These are phyloP conservation scores for Pholiota adiposa DNA, from an alignment of 1,284 basidiomycete species.

Conservation along the genomic window DNA sequence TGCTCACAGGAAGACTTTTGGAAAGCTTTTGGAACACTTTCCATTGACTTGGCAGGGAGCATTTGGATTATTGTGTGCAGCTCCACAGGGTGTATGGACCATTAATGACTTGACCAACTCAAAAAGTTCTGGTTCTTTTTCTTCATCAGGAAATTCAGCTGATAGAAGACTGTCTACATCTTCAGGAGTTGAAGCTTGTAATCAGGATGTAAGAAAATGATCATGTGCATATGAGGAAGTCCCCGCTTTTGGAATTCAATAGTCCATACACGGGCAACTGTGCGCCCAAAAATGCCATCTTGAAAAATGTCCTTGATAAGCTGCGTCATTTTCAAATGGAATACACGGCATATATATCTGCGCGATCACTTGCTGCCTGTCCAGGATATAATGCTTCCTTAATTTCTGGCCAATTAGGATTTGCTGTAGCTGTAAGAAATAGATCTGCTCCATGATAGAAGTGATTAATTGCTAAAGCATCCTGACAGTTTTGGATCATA, in stretches of 20 bases:
- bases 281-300: background rate
- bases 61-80: slow-evolving; percentile 6
- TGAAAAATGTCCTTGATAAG: background rate
- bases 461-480: too few relatives aligned
- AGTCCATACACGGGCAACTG: background rate
- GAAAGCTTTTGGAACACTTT: background rate
- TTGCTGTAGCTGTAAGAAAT: too few relatives aligned
- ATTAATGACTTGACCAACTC: slow-evolving; percentile 36
- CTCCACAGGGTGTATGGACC: slow-evolving; percentile 51
- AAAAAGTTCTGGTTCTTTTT: slow-evolving; percentile 39
- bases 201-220: background rate
- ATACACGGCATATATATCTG: too few relatives aligned
- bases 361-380: too few relatives aligned
- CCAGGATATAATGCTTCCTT: too few relatives aligned
- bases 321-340: too few relatives aligned
- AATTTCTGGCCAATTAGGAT: too few relatives aligned
- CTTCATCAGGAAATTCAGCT: slow-evolving; percentile 44
- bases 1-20: slow-evolving; percentile 31
- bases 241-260: slow-evolving; percentile 11
- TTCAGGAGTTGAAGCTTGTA: slow-evolving; percentile 13
- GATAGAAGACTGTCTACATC: background rate
- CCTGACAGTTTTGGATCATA: too few relatives aligned
- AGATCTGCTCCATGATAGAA: too few relatives aligned
- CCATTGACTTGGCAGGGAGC: slow-evolving; percentile 31
- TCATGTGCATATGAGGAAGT: background rate